phyloP scores from a whole-genome alignment of 176 grass and related monocot species.

The Microstegium vimineum region DNA sequence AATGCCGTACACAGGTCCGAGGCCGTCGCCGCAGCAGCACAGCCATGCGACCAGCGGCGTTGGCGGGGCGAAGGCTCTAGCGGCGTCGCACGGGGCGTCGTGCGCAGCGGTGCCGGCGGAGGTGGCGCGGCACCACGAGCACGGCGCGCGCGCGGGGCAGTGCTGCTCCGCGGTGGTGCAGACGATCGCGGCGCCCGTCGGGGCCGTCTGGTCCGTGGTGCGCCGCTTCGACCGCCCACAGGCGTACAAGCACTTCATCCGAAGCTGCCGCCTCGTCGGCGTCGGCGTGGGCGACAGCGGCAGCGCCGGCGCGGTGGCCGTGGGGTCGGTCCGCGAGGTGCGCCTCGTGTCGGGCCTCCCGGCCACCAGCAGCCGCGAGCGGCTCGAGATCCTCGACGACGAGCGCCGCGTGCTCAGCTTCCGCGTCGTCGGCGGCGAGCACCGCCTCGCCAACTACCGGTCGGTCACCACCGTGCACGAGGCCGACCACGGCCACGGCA shows the following conservation, averaged over 20 bases:
- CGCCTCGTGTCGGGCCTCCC: conserved; percentile 72
- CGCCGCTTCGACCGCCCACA: conserved; percentile 86
- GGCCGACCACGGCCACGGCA: background rate
- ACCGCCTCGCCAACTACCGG: conserved; percentile 89
- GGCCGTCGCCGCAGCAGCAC: conserved; percentile 43
- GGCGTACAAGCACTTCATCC: conserved; percentile 86
- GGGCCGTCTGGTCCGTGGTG: conserved; percentile 74
- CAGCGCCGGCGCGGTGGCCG: conserved; percentile 11
- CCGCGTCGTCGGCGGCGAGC: conserved; percentile 83
- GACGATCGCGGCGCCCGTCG: conserved; percentile 42
- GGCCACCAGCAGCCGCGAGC: conserved; percentile 73
- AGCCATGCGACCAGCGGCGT: conserved; percentile 18
- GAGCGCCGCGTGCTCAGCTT: conserved; percentile 90
- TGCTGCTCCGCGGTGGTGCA: conserved; percentile 79
- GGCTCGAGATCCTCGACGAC: conserved; percentile 92
- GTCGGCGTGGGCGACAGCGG: conserved; percentile 46
- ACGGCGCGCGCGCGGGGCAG: conserved; percentile 38
- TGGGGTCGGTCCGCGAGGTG: conserved; percentile 80
- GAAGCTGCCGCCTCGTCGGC: conserved; percentile 58
- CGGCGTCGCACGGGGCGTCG: conserved; percentile 30
- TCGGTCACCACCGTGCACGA: conserved; percentile 71
- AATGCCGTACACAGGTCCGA: conserved; percentile 50
- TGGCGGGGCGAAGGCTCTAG: background rate
- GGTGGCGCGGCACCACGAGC: conserved; percentile 55
- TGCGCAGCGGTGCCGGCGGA: conserved; percentile 43